These are phyloP conservation scores for Mycena leptocephala DNA, from an alignment of 768 basidiomycete genomes.

Conservation along the genomic window DNA sequence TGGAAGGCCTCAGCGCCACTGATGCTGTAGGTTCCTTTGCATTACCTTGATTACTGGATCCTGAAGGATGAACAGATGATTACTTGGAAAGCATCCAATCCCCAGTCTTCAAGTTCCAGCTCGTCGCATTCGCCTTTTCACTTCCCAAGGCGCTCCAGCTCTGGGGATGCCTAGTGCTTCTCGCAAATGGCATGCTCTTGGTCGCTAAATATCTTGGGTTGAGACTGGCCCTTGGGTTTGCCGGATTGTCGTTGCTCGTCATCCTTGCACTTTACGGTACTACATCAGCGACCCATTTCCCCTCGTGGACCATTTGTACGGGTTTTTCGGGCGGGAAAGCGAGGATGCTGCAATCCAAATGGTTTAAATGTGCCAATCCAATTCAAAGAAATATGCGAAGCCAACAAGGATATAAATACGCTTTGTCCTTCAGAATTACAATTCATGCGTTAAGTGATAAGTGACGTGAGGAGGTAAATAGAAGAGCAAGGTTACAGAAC, in stretches of 20 bases:
- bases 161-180: slow-evolving; percentile 60
- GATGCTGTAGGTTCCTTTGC: slow-evolving; percentile 61
- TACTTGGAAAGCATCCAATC: too few relatives aligned
- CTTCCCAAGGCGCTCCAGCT: slow-evolving; percentile 68
- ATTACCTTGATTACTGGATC: slow-evolving; percentile 55
- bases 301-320: background rate
- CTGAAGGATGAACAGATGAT: too few relatives aligned
- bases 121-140: slow-evolving; percentile 64
- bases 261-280: background rate
- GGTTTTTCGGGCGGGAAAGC: background rate
- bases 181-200: slow-evolving; percentile 12
- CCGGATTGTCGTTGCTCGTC: background rate
- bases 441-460: too few relatives aligned
- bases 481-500: too few relatives aligned
- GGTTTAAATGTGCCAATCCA: background rate
- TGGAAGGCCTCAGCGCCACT: too few relatives aligned
- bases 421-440: too few relatives aligned
- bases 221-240: background rate
- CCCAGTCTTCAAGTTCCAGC: slow-evolving; percentile 60
- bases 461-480: too few relatives aligned
- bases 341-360: background rate
- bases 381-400: too few relatives aligned
- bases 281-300: background rate
- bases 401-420: too few relatives aligned
- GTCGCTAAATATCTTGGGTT: background rate